Evolutionary conservation across 148 eudicot species (phyloP).

Genomic region (Fagopyrum homotropicum): DNA sequence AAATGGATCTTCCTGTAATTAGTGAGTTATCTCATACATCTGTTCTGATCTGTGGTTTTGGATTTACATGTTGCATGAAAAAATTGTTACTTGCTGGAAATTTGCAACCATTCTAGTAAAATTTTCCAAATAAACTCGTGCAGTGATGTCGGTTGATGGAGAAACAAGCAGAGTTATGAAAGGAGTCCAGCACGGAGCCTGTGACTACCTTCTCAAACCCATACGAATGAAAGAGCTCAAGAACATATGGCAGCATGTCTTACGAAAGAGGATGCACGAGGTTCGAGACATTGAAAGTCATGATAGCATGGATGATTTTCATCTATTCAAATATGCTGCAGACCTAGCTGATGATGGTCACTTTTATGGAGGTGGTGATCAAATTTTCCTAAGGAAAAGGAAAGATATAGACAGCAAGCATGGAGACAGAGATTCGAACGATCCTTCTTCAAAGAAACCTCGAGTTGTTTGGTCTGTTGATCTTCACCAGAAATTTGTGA

Average conservation of each 20-base stretch:
- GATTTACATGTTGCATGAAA: background rate
- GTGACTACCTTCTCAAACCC: conserved; percentile 94
- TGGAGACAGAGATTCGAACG: conserved; percentile 51
- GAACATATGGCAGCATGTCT: conserved; percentile 97
- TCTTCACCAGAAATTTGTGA: conserved; percentile 90
- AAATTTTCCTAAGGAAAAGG: conserved; percentile 45
- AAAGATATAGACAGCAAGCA: conserved; percentile 50
- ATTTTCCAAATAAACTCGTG: conserved; percentile 17
- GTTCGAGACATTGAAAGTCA: conserved; percentile 69
- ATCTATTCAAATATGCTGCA: conserved; percentile 40
- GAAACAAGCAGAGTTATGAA: conserved; percentile 96
- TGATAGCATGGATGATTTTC: conserved; percentile 52
- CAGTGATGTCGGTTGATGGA: conserved; percentile 99
- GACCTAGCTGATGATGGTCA: conserved; percentile 48
- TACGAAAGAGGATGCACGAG: conserved; percentile 74
- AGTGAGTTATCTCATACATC: conserved; percentile 29
- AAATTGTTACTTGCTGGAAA: too few relatives aligned
- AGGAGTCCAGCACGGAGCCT: conserved; percentile 98
- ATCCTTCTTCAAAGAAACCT: conserved; percentile 67
- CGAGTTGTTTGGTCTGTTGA: conserved; percentile 93
- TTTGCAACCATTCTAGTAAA: too few relatives aligned
- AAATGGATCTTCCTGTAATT: conserved; percentile 71
- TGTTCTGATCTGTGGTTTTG: background rate
- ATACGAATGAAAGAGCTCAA: conserved; percentile 94
- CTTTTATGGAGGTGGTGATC: conserved; percentile 45